Conservation (phyloP, 2,329 filamentous ascomycete species). For the Hymenoscyphus infarciens region DNA sequence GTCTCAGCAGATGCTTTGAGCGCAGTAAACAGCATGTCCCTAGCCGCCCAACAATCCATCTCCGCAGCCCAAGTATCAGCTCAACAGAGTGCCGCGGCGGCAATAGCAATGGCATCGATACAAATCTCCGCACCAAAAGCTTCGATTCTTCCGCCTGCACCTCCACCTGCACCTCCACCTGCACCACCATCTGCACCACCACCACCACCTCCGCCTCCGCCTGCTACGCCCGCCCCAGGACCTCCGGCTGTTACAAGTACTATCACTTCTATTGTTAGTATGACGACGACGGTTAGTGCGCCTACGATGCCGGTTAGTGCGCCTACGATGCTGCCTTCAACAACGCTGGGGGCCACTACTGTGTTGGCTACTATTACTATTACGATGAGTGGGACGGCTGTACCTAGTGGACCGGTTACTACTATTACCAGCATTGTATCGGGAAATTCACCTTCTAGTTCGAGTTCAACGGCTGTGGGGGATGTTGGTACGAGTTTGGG, state of each 20-base stretch:
- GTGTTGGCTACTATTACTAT: background rate
- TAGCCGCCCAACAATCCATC: background rate
- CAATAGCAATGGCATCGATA: background rate
- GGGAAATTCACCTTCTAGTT: background rate
- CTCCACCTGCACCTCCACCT: no score
- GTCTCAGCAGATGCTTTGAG: background rate
- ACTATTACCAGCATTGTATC: background rate
- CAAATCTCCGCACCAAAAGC: conserved; percentile 5
- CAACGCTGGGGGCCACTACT: background rate
- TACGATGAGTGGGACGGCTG: background rate
- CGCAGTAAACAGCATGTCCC: background rate
- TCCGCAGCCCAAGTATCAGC: background rate
- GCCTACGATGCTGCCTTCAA: background rate
- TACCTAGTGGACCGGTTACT: background rate
- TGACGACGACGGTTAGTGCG: background rate
- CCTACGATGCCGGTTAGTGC: background rate
- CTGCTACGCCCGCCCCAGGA: background rate
- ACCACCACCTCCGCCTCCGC: no score
- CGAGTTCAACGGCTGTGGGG: background rate
- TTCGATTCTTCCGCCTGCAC: background rate
- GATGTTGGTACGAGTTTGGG: background rate
- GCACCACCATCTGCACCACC: no score
- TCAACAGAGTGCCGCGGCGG: background rate
- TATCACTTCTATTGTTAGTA: background rate
- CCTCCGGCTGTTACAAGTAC: background rate